Conservation (phyloP, 148 eudicot species). For the Vaccinium vitisidaea region DNA sequence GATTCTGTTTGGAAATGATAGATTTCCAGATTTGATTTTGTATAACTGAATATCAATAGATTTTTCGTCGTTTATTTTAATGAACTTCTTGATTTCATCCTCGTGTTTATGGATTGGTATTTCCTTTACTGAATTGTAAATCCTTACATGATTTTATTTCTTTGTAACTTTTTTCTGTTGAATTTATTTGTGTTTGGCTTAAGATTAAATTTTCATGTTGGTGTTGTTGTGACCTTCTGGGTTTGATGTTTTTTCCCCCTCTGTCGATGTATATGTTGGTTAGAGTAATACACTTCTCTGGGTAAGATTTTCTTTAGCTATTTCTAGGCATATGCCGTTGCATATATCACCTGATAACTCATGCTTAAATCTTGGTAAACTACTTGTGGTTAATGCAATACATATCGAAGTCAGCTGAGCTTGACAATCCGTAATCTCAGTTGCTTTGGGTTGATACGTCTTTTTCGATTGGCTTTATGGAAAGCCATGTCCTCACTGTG, state of each 20-base stretch:
- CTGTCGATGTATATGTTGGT: not conserved
- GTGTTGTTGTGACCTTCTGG: not conserved
- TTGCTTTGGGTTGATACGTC: not conserved
- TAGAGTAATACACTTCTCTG: not conserved
- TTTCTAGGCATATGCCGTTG: not conserved
- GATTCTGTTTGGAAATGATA: not conserved
- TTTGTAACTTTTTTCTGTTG: not conserved
- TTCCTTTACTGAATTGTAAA: not conserved
- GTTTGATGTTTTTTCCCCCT: not conserved
- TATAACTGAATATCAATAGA: not conserved
- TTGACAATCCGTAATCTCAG: not conserved
- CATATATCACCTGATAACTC: not conserved
- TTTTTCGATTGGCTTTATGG: not conserved
- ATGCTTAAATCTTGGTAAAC: not conserved
- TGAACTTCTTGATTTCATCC: not conserved
- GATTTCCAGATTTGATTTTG: not conserved
- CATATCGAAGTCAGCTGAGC: not conserved
- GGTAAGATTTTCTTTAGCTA: constrained; percentile 3
- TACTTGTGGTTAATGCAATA: not conserved
- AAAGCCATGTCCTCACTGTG: not conserved
- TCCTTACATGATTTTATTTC: not conserved
- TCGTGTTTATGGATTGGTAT: not conserved
- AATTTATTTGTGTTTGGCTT: not conserved
- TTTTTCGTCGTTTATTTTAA: not conserved
- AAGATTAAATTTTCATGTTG: not conserved